Percentiles rank a stretch among this genome's conserved stretches.
Conservation (phyloP, 1,284 basidiomycete genomes). For the Peniophora sp. region DNA sequence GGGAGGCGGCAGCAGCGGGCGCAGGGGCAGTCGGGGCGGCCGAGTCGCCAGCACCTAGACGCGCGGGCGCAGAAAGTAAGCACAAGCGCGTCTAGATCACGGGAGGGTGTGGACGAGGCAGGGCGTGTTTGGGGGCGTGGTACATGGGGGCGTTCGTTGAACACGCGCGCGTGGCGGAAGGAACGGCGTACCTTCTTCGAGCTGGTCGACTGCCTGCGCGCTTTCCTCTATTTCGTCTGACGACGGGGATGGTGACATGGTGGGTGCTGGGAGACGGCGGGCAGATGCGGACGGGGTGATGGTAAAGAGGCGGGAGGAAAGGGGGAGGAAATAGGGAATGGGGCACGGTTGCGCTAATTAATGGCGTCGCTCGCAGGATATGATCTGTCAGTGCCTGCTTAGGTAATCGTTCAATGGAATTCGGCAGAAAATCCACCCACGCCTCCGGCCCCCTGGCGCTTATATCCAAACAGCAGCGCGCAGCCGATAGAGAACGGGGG, state of each 20-base stretch:
- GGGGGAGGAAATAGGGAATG: constrained; percentile 15
- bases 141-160: neutral
- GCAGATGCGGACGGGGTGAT: constrained; percentile 24
- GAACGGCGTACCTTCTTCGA: constrained; percentile 29
- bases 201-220: constrained; percentile 32
- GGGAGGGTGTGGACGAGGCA: constrained; percentile 13
- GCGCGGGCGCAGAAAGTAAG: constrained; percentile 10
- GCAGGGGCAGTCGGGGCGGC: constrained; percentile 9
- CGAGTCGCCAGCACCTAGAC: constrained; percentile 11
- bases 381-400: too few relatives aligned
- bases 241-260: constrained; percentile 38
- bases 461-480: too few relatives aligned
- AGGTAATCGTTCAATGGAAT: too few relatives aligned
- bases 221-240: constrained; percentile 29
- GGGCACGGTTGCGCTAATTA: neutral
- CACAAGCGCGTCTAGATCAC: constrained; percentile 16
- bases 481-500: too few relatives aligned
- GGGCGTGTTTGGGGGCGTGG: constrained; percentile 17
- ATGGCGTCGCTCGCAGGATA: too few relatives aligned
- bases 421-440: too few relatives aligned
- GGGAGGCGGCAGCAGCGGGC: constrained; percentile 14
- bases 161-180: constrained; percentile 29
- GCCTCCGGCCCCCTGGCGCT: too few relatives aligned
- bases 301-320: constrained; percentile 40
- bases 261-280: constrained; percentile 12